These are phyloP conservation scores for Coriolopsis trogii DNA, from an alignment of 1,284 basidiomycete genomes.

Conservation along the genomic window DNA sequence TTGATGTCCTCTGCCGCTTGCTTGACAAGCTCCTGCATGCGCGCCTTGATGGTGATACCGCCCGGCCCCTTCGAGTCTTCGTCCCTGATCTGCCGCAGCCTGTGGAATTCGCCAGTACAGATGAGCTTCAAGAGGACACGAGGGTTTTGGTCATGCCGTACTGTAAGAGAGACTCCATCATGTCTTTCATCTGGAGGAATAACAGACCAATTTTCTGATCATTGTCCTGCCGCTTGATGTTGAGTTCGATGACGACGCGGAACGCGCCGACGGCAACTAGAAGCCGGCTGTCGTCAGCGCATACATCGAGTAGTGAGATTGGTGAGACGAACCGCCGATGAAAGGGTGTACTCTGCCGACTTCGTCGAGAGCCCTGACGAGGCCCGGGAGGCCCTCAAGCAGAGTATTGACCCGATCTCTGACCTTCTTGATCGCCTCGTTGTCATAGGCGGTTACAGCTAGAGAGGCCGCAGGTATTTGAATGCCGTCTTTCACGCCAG, in stretches of 20 bases:
- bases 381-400: conserved; percentile 27
- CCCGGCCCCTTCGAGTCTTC: conserved; percentile 19
- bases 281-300: background rate
- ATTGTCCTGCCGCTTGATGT: conserved; percentile 44
- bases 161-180: conserved; percentile 47
- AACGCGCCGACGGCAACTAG: conserved; percentile 48
- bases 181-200: conserved; percentile 47
- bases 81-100: conserved; percentile 26
- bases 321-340: conserved; percentile 24
- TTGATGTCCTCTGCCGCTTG: conserved; percentile 34
- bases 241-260: conserved; percentile 43
- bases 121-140: no score
- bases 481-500: no score
- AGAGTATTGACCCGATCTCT: conserved; percentile 25
- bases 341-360: conserved; percentile 34
- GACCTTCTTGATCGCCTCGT: conserved; percentile 12
- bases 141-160: conserved; percentile 12
- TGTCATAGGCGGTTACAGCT: no score
- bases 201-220: conserved; percentile 44
- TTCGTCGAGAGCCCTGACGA: conserved; percentile 32
- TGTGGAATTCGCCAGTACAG: conserved; percentile 1
- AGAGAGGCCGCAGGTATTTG: no score
- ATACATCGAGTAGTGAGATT: background rate
- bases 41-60: conserved; percentile 28
- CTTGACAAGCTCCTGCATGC: conserved; percentile 26